These are phyloP conservation scores for Taiwanofungus camphoratus DNA, from an alignment of 1,284 basidiomycete species.

Conservation along the genomic window DNA sequence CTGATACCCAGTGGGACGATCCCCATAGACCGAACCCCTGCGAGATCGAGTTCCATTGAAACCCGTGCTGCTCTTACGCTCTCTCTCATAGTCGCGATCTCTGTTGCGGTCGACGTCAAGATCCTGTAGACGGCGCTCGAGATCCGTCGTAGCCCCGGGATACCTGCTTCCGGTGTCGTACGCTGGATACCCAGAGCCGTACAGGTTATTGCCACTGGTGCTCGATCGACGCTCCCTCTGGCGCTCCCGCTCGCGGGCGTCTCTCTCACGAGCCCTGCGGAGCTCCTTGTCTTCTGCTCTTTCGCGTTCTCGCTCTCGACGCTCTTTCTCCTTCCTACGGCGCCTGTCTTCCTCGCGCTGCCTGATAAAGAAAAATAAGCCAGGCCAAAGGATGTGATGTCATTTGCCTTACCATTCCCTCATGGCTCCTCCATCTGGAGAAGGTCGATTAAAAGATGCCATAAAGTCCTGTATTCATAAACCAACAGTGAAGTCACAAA, in stretches of 20 bases:
- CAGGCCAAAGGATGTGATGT: not conserved
- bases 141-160: conserved; percentile 22
- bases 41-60: conserved; percentile 18
- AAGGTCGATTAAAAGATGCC: conserved; percentile 45
- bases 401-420: conserved; percentile 9
- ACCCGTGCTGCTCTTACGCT: conserved; percentile 15
- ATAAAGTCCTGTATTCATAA: conserved; percentile 45
- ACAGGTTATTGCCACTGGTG: conserved; percentile 9
- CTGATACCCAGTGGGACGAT: conserved; percentile 20
- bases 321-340: conserved; percentile 34
- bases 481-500: not conserved
- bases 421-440: conserved; percentile 7
- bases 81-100: conserved; percentile 24
- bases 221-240: conserved; percentile 18
- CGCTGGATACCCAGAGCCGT: no score
- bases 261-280: conserved; percentile 46
- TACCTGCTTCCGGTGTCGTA: conserved; percentile 16
- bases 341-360: conserved; percentile 53
- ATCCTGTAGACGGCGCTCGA: conserved; percentile 28
- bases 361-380: conserved; percentile 31
- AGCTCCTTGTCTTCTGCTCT: conserved; percentile 50
- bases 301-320: conserved; percentile 41
- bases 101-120: conserved; percentile 25
- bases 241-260: conserved; percentile 33
- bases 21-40: conserved; percentile 23